These are phyloP conservation scores for Ormosia semicastrata DNA, from an alignment of 306 rosid species.

Conservation along the genomic window DNA sequence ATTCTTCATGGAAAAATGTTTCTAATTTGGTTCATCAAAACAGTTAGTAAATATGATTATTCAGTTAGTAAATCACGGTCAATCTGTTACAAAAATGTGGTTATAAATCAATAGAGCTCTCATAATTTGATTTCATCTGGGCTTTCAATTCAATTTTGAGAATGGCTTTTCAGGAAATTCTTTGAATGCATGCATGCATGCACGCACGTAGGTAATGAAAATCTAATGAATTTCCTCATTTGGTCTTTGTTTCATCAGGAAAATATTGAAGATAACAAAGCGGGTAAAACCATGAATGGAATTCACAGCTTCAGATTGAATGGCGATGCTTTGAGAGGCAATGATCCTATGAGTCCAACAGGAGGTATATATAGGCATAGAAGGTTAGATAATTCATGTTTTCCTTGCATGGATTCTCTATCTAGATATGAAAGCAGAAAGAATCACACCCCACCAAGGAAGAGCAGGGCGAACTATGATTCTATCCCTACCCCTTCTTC, in stretches of 20 bases:
- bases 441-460: constrained; percentile 12
- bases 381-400: constrained; percentile 24
- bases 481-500: background rate
- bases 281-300: constrained; percentile 21
- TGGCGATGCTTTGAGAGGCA: background rate
- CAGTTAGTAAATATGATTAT: background rate
- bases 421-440: constrained; percentile 32
- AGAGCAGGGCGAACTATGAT: constrained; percentile 1
- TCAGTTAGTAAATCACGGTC: background rate
- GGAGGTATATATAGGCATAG: constrained; percentile 11
- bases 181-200: background rate
- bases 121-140: background rate
- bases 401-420: constrained; percentile 13
- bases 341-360: background rate
- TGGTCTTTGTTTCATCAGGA: background rate
- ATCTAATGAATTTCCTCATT: background rate
- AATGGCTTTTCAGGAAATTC: background rate
- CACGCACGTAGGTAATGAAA: background rate
- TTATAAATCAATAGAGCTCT: background rate
- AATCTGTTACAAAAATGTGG: background rate
- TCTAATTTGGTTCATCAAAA: background rate
- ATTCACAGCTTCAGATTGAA: constrained; percentile 26
- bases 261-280: background rate
- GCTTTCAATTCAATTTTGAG: background rate
- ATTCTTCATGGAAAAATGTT: background rate